Evolutionary conservation across 305 asterid genomes (phyloP).

Genomic region (Solanum aculeatissimum): DNA sequence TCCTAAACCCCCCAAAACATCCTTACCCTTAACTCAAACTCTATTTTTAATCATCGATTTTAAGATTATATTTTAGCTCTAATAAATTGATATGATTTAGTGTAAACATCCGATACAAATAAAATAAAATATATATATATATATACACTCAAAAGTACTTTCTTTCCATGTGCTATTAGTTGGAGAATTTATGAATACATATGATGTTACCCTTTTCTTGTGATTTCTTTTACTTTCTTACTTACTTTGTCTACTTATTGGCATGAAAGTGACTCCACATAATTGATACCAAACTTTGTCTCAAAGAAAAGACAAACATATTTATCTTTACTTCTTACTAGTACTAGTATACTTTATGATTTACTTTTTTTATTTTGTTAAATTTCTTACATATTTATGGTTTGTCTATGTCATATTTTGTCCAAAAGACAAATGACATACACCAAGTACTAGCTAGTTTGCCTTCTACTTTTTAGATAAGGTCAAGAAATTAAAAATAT

Average conservation of each 20-base stretch:
- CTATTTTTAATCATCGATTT: too few species aligned
- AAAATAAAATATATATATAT: too few species aligned
- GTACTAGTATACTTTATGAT: not conserved
- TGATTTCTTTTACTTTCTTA: not conserved
- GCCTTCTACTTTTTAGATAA: not conserved
- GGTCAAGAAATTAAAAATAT: not conserved
- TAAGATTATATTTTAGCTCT: too few species aligned
- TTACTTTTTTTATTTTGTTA: not conserved
- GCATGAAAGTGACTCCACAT: not conserved
- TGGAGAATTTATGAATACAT: not conserved
- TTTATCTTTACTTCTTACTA: not conserved
- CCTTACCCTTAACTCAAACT: too few species aligned
- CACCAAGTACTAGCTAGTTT: not conserved
- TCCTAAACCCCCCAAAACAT: too few species aligned
- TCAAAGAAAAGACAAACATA: not conserved
- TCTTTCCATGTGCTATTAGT: not conserved
- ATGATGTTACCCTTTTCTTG: not conserved
- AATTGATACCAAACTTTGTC: not conserved
- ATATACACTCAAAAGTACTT: not conserved
- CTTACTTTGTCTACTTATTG: not conserved
- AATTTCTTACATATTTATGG: not conserved
- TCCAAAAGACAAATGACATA: not conserved
- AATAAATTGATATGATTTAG: too few species aligned
- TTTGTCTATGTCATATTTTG: not conserved
- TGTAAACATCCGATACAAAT: too few species aligned